These are phyloP conservation scores for Umbelopsis isabellina DNA, from an alignment of 192 early-diverging fungal species.

Conservation along the genomic window DNA sequence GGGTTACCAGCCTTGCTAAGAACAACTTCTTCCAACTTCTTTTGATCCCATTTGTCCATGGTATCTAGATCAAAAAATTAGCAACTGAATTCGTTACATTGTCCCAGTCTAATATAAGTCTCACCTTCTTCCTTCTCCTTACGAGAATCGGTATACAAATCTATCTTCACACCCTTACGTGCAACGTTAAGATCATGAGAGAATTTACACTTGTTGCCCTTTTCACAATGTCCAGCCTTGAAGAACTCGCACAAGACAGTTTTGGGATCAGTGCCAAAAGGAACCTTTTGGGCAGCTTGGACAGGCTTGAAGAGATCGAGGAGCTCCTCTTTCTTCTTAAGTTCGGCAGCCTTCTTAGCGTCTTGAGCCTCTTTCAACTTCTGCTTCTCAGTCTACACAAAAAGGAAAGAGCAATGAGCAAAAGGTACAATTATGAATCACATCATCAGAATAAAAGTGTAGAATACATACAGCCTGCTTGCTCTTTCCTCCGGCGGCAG, in stretches of 20 bases:
- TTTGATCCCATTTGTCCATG: conserved; percentile 97
- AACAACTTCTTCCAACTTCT: conserved; percentile 89
- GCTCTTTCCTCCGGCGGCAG: conserved; percentile 41
- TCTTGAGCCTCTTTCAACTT: conserved; percentile 61
- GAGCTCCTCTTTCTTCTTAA: conserved; percentile 89
- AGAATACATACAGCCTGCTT: conserved; percentile 11
- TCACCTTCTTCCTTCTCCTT: conserved; percentile 59
- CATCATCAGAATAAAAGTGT: background rate
- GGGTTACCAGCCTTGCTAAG: conserved; percentile 80
- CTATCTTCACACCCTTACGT: conserved; percentile 89
- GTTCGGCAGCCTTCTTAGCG: conserved; percentile 78
- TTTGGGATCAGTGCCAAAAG: conserved; percentile 97
- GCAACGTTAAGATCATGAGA: conserved; percentile 92
- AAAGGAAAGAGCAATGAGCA: background rate
- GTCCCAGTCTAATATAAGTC: background rate
- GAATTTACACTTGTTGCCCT: conserved; percentile 95
- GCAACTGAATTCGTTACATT: background rate
- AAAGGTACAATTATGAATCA: background rate
- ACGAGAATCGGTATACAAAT: conserved; percentile 91
- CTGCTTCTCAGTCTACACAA: conserved; percentile 62
- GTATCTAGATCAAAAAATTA: conserved; percentile 58
- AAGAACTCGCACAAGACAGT: conserved; percentile 92
- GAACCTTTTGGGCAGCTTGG: conserved; percentile 87
- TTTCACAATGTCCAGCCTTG: conserved; percentile 90
- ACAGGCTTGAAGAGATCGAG: conserved; percentile 90